Percentiles rank a stretch among this genome's conserved stretches.
Evolutionary conservation across 192 early-diverging fungal genomes (phyloP).

Genomic region (Chytriomyces hyalinus): DNA sequence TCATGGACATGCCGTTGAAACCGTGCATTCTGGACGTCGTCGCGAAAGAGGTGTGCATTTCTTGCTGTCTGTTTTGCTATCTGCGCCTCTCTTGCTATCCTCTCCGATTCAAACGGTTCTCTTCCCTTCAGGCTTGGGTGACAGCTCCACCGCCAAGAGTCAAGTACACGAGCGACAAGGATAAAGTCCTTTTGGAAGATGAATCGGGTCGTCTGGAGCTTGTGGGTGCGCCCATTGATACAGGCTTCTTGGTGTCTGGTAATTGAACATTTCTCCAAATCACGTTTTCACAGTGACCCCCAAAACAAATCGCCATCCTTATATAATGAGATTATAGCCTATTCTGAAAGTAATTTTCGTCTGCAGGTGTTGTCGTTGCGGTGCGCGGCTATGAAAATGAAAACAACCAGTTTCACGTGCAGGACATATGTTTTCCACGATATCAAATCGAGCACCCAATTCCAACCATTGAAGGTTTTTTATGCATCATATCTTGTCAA

Average conservation of each 20-base stretch:
- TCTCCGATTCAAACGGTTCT: background rate
- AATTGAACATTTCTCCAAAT: background rate
- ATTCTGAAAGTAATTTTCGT: background rate
- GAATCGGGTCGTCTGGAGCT: slow-evolving; percentile 89
- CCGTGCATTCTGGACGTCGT: slow-evolving; percentile 92
- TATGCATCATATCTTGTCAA: background rate
- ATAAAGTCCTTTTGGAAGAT: slow-evolving; percentile 80
- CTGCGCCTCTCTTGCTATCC: background rate
- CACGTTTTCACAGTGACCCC: background rate
- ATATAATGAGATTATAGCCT: background rate
- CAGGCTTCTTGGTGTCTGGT: slow-evolving; percentile 76
- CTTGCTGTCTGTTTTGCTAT: slow-evolving; percentile 27
- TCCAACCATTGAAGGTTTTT: slow-evolving; percentile 1
- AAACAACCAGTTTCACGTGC: slow-evolving; percentile 81
- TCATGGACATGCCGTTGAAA: slow-evolving; percentile 83
- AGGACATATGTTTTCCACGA: slow-evolving; percentile 80
- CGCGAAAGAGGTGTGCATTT: slow-evolving; percentile 70
- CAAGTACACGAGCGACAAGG: slow-evolving; percentile 71
- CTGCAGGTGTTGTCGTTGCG: slow-evolving; percentile 72
- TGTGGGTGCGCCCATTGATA: slow-evolving; percentile 61
- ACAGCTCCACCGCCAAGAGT: slow-evolving; percentile 61
- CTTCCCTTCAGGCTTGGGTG: slow-evolving; percentile 63
- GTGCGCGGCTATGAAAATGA: slow-evolving; percentile 79
- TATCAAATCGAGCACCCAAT: slow-evolving; percentile 35
- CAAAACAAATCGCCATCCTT: background rate